Base-by-base conservation (phyloP, 768 basidiomycete genomes). In the Filobasidium floriforme region DNA sequence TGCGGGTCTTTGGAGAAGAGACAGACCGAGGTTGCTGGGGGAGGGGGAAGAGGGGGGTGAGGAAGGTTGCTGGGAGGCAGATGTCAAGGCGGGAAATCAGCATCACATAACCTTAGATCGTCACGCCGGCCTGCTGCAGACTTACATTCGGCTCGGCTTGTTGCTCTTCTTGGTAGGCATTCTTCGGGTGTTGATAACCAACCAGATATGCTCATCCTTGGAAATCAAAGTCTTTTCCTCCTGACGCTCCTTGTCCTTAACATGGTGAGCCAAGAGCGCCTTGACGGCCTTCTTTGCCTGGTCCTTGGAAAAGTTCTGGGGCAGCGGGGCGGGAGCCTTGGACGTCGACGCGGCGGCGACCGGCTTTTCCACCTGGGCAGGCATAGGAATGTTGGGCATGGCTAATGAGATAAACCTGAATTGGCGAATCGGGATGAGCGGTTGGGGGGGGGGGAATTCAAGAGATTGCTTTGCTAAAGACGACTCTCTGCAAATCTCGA, bases 1-100 rank as follows among this genome's bases (percentile, higher is more conserved):
- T 98, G 94, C 1, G 94, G 94, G 77, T 94, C 90, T 80, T 97
- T 98, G 60, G 89, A 89, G 79, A 99, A 88, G 60, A 99, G 82
- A 78, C 93, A 97, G 60, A 99, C 83, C 11, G 88, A 79, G 7
- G 62, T 86, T 15, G 86, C 14, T 88, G 94, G 82, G 90, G 92
- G 73, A 90, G 85, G 68, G 90, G 79, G 40, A 89, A 89, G 73
- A 32, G 77, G 74, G 1, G 77, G 76, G 67, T 96, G 84, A 44
- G 84, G 85, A 54, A 99, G 82, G 71, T 72, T 72, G 37, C 76
- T 77, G 51, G n/a, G 14, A 49, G 46, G 6, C 12, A 49, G 3
- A 49, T 6, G 14, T 22, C 18, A 14, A 15, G 46, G 46, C 46
- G 32, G 41, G n/a, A 28, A 22, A 41, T 55, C 43, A 62, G 60